Base-by-base conservation (phyloP, 768 basidiomycete species). In the Hemileccinum impolitum region DNA sequence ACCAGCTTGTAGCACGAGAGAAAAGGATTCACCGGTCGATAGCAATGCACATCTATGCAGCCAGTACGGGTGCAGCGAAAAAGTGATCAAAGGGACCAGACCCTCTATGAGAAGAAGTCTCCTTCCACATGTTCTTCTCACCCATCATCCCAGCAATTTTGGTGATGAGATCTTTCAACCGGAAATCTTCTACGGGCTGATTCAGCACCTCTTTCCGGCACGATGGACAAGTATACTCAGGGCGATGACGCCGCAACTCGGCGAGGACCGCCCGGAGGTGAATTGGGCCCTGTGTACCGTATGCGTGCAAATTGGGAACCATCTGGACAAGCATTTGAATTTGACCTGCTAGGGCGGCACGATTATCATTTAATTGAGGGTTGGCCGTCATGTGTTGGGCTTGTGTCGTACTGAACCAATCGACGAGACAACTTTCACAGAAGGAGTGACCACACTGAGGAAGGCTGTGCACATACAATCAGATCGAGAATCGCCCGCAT, bases 361-460 rank as follows among this genome's bases (percentile, higher is more conserved):
- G 69, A 32, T 68, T 66, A 30, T 59, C 53, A 43, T 74, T 64
- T 56, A 77, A 75, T 9, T 69, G 56, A 0, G 83, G 83, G 53
- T 83, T 61, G 1, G 62, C 53, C 6, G 66, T 61, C 55, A 78
- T 67, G 52, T 85, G 79, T 52, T 77, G 75, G 0, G 66, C 70
- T 43, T 79, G 75, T 0, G 67, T 74, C 3, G 77, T 76, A 43
- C 53, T 66, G 53, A 79, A 77, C 75, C 75, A 76, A 56, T 81
- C 78, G 39, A 73, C 70, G 8, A 89, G 70, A 55, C 86, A 89
- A 6, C 62, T 62, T 52, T 77, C 68, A 59, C 86, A 90, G 59
- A 83, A 87, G 0, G 79, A 77, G 63, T 90, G 87, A 3, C 87
- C 87, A 47, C 87, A 90, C 35, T 74, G 75, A 6, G 77, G 65